Evolutionary conservation across 768 basidiomycete genomes (phyloP).

Genomic region (Psilocybe cyanescens): DNA sequence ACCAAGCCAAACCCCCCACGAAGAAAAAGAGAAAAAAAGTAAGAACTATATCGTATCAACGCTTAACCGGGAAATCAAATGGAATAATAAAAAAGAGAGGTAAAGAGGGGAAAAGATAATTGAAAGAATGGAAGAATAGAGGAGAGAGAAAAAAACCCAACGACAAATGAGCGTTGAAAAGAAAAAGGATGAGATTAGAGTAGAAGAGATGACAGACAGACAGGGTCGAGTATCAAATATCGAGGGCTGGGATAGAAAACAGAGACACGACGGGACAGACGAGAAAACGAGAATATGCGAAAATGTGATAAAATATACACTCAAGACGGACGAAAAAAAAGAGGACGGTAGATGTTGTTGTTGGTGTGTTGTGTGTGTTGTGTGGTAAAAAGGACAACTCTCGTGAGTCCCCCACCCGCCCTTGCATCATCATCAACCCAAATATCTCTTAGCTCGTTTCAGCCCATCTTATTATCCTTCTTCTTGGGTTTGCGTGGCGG

Average conservation of each 20-base stretch:
- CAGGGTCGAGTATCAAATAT: no score
- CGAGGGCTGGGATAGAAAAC: no score
- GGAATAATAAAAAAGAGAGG: constrained; percentile 10
- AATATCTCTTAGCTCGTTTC: constrained; percentile 3
- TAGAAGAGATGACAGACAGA: no score
- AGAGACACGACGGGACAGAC: background rate
- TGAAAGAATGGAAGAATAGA: background rate
- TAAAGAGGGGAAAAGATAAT: background rate
- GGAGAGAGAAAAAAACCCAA: no score
- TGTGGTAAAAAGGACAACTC: no score
- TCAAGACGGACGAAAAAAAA: background rate
- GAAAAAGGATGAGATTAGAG: no score
- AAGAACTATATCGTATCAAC: constrained; percentile 23
- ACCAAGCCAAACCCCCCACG: background rate
- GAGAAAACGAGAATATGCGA: constrained; percentile 9
- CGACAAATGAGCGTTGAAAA: no score
- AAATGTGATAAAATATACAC: constrained; percentile 11
- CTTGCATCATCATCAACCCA: constrained; percentile 14
- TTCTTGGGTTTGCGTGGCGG: constrained; percentile 98
- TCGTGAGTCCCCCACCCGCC: background rate
- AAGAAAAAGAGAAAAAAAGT: constrained; percentile 1
- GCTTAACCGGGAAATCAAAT: constrained; percentile 8
- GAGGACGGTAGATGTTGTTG: constrained; percentile 8
- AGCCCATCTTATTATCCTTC: constrained; percentile 75
- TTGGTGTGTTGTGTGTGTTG: background rate